Percentiles rank a stretch among this genome's conserved stretches.
Conservation (phyloP, 2,329 filamentous ascomycete species). For the Coleophoma crateriformis region DNA sequence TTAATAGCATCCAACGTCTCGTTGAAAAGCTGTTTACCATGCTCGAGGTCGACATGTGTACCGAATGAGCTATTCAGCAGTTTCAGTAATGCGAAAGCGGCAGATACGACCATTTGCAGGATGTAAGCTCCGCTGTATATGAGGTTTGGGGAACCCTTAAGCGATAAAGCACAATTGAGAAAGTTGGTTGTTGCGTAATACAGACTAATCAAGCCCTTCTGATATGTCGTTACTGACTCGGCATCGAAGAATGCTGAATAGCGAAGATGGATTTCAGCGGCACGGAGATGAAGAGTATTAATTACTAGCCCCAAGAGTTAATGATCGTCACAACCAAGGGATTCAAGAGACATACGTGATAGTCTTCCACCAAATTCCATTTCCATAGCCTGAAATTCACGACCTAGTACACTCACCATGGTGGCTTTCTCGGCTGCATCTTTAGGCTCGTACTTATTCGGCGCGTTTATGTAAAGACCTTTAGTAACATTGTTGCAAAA, state of each 20-base stretch:
- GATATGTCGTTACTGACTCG: conserved; percentile 24
- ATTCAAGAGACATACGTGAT: conserved; percentile 2
- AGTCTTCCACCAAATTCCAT: not conserved
- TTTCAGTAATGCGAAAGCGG: conserved; percentile 58
- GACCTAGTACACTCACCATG: conserved; percentile 36
- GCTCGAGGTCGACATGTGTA: conserved; percentile 46
- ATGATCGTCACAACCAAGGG: not conserved
- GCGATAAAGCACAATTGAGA: conserved; percentile 12
- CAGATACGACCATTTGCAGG: conserved; percentile 62
- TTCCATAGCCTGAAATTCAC: conserved; percentile 36
- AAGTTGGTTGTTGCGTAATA: conserved; percentile 27
- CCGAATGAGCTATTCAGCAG: conserved; percentile 62
- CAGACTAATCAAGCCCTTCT: conserved; percentile 38
- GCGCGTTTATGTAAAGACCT: conserved; percentile 49
- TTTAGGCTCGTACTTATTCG: conserved; percentile 35
- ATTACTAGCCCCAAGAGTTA: conserved; percentile 4
- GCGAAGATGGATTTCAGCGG: conserved; percentile 12
- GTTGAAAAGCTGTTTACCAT: conserved; percentile 51
- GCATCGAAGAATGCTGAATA: conserved; percentile 14
- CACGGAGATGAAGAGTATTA: conserved; percentile 11
- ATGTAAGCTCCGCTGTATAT: conserved; percentile 54
- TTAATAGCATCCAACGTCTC: conserved; percentile 53
- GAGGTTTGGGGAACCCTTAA: conserved; percentile 23
- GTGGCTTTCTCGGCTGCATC: conserved; percentile 36
- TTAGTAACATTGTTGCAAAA: conserved; percentile 53